Conservation (phyloP, 2,329 filamentous ascomycete species). For the Sphaerulina vaccinii region DNA sequence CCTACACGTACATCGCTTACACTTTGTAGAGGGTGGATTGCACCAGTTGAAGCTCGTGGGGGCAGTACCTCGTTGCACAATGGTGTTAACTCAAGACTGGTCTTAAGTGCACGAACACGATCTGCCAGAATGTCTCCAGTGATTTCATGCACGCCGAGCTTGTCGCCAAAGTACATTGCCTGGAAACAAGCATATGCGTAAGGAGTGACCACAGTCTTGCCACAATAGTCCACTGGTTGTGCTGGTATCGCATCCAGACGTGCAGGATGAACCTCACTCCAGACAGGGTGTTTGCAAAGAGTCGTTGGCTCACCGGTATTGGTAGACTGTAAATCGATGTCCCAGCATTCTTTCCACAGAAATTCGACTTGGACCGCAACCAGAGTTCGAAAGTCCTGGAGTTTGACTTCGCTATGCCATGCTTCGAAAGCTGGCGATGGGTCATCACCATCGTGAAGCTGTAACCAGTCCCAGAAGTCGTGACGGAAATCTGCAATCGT, state of each 20-base stretch:
- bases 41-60: background rate
- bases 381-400: slow-evolving; percentile 61
- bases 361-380: slow-evolving; percentile 62
- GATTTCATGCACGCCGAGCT: slow-evolving; percentile 44
- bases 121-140: slow-evolving; percentile 27
- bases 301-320: background rate
- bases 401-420: slow-evolving; percentile 53
- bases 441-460: slow-evolving; percentile 46
- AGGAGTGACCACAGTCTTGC: slow-evolving; percentile 66
- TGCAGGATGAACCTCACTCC: slow-evolving; percentile 7
- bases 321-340: slow-evolving; percentile 31
- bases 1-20: slow-evolving; percentile 41
- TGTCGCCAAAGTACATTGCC: slow-evolving; percentile 58
- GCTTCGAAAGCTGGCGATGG: slow-evolving; percentile 45
- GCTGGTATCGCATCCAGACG: slow-evolving; percentile 15
- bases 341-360: slow-evolving; percentile 62
- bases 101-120: slow-evolving; percentile 22
- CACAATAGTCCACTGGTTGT: slow-evolving; percentile 8
- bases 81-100: slow-evolving; percentile 30
- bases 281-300: slow-evolving; percentile 8
- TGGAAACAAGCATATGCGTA: slow-evolving; percentile 66
- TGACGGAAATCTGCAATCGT: slow-evolving; percentile 57
- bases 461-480: slow-evolving; percentile 60
- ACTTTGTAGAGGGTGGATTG: background rate
- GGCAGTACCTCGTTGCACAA: background rate